A percentile compares a stretch with the other conserved stretches of the same genome.
These are phyloP conservation scores for Ascoidea rubescens DNA, from an alignment of 805 yeast genomes.

Conservation along the genomic window DNA sequence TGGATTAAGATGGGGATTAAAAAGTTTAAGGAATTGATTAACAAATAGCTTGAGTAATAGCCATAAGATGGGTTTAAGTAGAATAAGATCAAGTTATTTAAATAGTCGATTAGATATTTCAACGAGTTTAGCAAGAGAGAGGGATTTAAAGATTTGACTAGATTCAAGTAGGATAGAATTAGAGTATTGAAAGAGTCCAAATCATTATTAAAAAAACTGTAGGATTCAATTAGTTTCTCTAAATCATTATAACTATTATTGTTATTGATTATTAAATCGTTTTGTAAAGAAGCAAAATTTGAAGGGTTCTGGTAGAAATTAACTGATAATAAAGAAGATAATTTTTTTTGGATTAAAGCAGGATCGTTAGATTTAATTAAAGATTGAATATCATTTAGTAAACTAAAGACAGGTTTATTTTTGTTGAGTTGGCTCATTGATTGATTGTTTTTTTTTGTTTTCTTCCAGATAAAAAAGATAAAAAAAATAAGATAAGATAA, in stretches of 20 bases:
- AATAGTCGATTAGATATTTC: conserved; percentile 5
- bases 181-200: conserved; percentile 1
- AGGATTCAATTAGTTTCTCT: background rate
- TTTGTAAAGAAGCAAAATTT: background rate
- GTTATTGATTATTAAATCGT: background rate
- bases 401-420: too few species aligned
- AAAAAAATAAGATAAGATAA: too few species aligned
- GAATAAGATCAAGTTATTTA: conserved; percentile 6
- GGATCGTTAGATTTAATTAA: too few species aligned
- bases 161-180: conserved; percentile 2
- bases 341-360: background rate
- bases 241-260: background rate
- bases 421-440: too few species aligned
- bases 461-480: too few species aligned
- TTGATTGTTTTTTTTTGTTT: too few species aligned
- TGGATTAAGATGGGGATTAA: background rate
- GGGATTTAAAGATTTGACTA: conserved; percentile 3
- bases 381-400: too few species aligned
- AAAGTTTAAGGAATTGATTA: too few species aligned
- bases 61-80: conserved; percentile 7
- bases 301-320: background rate
- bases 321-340: background rate
- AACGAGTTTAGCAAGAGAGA: conserved; percentile 6
- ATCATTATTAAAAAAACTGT: background rate
- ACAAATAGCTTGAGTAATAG: too few species aligned